Base-by-base conservation (phyloP, 2,329 filamentous ascomycete genomes). In the Neurospora sp. region DNA sequence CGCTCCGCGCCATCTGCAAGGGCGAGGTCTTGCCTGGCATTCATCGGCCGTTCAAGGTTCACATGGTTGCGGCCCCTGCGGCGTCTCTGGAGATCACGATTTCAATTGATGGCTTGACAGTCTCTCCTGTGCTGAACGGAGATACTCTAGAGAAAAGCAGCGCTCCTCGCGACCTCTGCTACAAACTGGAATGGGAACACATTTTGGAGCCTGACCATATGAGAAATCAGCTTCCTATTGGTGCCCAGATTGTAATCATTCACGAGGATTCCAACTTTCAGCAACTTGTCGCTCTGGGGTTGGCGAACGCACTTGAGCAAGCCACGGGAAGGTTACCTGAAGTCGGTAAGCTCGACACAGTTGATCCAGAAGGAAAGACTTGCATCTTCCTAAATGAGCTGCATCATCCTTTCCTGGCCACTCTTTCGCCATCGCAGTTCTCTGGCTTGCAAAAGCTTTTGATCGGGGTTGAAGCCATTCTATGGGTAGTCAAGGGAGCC, bases 141-240 rank as follows among this genome's bases (percentile, higher is more conserved):
- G 77, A 78, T 4, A 71, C 73, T 1, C 73, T 74, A 42, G 71
- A 74, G 1, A 77, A 79, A 17, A 68, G 69, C 9, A 77, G 78
- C 17, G 72, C 69, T 1, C 75, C 80, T n/a, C 77, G 81, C 2
- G 80, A 83, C 72, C 78, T 84, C 1, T 84, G 82, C 75, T 84
- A 82, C 76, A 84, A 82, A 74, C 69, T 82, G 15, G 78, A 82
- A n/a, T 84, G 82, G 82, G 82, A 83, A 66, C 79, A 78, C 0
- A 70, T 80, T n/a, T 74, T 79, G 0, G 76, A 79, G 4, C 38
- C 68, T 15, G 69, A 72, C 17, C 67, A 68, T 7, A 52, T 68
- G 8, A 62, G 40, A 9, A 66, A 71, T 0, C 70, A 74, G 1
- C 72, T 75, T 76, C 15, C 74, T 7, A 66, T 71, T 0, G 77